A percentile compares a stretch with the other conserved stretches of the same genome.
Conservation (phyloP, 441 rosid species). For the Melianthus villosus region DNA sequence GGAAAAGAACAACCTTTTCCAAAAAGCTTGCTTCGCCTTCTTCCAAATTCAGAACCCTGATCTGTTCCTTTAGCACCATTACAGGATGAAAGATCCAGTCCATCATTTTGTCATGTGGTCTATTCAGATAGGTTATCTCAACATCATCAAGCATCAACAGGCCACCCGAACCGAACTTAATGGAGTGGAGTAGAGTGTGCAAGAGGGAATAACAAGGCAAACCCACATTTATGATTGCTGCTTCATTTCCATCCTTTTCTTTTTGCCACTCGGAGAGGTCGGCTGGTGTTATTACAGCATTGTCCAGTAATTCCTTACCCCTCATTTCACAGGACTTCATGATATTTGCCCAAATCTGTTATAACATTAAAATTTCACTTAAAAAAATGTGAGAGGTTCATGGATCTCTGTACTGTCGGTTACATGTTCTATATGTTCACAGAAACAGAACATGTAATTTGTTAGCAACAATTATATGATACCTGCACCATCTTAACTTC, state of each 20-base stretch:
- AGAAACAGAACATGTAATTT: too few species aligned
- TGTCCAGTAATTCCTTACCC: constrained; percentile 51
- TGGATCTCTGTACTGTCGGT: not conserved
- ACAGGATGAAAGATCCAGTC: constrained; percentile 76
- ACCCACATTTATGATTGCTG: constrained; percentile 31
- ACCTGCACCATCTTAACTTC: constrained; percentile 85
- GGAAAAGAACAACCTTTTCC: constrained; percentile 45
- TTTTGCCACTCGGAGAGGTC: constrained; percentile 43
- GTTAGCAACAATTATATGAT: too few species aligned
- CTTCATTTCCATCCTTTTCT: constrained; percentile 34
- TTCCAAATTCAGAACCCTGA: constrained; percentile 32
- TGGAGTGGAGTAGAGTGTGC: constrained; percentile 39
- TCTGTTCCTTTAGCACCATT: constrained; percentile 62
- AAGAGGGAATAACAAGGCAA: constrained; percentile 48
- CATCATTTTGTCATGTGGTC: constrained; percentile 51
- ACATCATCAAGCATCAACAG: constrained; percentile 38
- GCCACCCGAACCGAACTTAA: constrained; percentile 43
- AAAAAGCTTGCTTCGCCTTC: constrained; percentile 44
- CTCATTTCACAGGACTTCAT: constrained; percentile 42
- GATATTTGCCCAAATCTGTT: constrained; percentile 47
- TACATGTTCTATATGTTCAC: not conserved
- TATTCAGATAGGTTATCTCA: constrained; percentile 46
- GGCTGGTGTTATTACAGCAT: constrained; percentile 24
- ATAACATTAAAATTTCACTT: not conserved
- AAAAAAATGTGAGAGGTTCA: not conserved